Evolutionary conservation across 2,329 filamentous ascomycete species (phyloP), one percentile per base, ranked within the genome.

Genomic region (Cytospora leucostoma): DNA sequence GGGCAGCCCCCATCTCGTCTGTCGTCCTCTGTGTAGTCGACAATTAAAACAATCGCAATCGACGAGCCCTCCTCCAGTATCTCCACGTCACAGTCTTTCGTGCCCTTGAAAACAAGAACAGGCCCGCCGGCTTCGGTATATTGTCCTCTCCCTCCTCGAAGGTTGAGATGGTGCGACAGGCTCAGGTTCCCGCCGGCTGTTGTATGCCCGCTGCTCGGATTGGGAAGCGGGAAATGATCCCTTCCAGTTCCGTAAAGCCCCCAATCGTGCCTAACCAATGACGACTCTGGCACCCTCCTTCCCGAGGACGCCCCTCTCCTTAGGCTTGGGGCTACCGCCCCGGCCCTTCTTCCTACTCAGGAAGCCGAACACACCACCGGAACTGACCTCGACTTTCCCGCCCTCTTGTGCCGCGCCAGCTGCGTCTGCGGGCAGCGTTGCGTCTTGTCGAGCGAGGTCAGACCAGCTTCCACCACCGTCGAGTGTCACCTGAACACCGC

Each of bases 381-480:
- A 85, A 51, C 85, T 82, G 68, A 84, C 78, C 64, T 83, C 79
- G 11, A 71, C 74, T 74, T 83, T 89, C 68, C 77, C 80, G 64
- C 78, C 79, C n/a, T 76, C 80, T 69, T 71, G 72, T 40, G 73
- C 74, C 2, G 77, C 74, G 19, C 81, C 79, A 63, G 80, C 84
- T 4, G 88, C 88, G 72, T 92, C 88, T 0, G 85, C 82, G 1
- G 88, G 86, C 47, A 94, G 80, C 3, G 89, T 93, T 57, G 89
- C 85, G 71, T 92, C 93, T 71, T 93, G 90, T 65, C 93, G 89
- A 56, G 92, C 92, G 74, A 97, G 84, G 67, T 96, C 91, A 54
- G 90, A 93, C 94, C 93, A 98, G 75, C 90, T 94, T 65, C 92
- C 91, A 17, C 89, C 87, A 71, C 93, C 93, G 70, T 96, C 93